phyloP scores from a whole-genome alignment of 1,139 yeast genomes.

The Geotrichum phurueaensis region DNA sequence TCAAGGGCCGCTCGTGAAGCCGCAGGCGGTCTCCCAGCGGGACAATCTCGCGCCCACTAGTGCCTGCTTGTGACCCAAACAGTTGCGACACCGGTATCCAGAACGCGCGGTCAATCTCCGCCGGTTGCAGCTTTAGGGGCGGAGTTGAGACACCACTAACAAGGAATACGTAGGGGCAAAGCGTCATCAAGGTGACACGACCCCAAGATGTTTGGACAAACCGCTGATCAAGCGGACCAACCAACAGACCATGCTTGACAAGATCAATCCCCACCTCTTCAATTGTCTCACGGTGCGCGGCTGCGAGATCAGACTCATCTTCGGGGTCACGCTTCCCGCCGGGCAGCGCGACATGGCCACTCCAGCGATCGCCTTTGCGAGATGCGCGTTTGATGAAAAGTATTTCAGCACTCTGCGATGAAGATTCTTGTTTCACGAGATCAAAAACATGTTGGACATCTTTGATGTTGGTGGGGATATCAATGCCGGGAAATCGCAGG shows the following conservation, averaged over 20 bases:
- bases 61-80: constrained; percentile 18
- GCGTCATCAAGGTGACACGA: constrained; percentile 31
- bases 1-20: constrained; percentile 18
- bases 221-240: constrained; percentile 37
- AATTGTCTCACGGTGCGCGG: constrained; percentile 36
- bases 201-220: constrained; percentile 36
- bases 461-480: constrained; percentile 6
- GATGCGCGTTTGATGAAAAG: constrained; percentile 37
- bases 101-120: constrained; percentile 38
- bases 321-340: constrained; percentile 39
- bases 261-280: constrained; percentile 41
- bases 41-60: constrained; percentile 24
- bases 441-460: constrained; percentile 2
- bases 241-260: constrained; percentile 23
- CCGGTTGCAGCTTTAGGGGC: constrained; percentile 28
- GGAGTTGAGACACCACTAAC: constrained; percentile 24
- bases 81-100: constrained; percentile 36
- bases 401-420: constrained; percentile 27
- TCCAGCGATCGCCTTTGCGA: constrained; percentile 38
- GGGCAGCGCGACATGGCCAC: constrained; percentile 40
- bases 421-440: background rate
- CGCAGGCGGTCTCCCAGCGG: constrained; percentile 29
- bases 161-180: constrained; percentile 37
- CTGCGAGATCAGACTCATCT: constrained; percentile 32
- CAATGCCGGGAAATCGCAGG: constrained; percentile 22